Conservation (phyloP, 306 rosid genomes). For the Cucumis melo region DNA sequence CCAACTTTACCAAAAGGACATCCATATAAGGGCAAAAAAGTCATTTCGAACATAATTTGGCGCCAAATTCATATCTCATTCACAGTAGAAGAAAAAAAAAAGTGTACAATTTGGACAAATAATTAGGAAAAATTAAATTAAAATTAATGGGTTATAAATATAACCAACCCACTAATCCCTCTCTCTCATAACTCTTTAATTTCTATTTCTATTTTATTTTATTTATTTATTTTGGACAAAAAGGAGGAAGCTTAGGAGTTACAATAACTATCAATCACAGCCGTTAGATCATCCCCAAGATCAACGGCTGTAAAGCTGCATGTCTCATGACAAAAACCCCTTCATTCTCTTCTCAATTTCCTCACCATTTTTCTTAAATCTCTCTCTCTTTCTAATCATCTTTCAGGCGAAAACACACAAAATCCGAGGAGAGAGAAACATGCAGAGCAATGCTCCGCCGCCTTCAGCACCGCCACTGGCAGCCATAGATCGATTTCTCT, state of each 20-base stretch:
- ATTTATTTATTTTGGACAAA: slow-evolving; percentile 13
- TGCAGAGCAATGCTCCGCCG: background rate
- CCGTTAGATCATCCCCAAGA: slow-evolving; percentile 28
- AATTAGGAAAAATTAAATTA: background rate
- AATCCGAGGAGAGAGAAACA: background rate
- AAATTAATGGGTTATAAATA: slow-evolving; percentile 2
- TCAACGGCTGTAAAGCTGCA: slow-evolving; percentile 24
- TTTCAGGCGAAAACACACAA: background rate
- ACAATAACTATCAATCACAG: slow-evolving; percentile 18
- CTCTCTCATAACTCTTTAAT: slow-evolving; percentile 19
- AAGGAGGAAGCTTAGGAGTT: slow-evolving; percentile 59
- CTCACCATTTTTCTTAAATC: background rate
- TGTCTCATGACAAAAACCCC: slow-evolving; percentile 29
- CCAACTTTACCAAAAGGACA: too few species aligned
- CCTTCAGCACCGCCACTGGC: slow-evolving; percentile 1
- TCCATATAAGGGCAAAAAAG: background rate
- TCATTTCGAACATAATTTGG: background rate
- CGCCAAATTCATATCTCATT: background rate
- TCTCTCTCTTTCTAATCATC: background rate
- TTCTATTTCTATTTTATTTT: too few species aligned
- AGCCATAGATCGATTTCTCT: slow-evolving; percentile 6
- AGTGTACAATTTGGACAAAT: background rate
- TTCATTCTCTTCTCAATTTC: slow-evolving; percentile 8
- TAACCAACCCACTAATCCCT: slow-evolving; percentile 47
- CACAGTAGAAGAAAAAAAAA: background rate